Evolutionary conservation across 768 basidiomycete species (phyloP).

Genomic region (Rhizopogon vinicolor): DNA sequence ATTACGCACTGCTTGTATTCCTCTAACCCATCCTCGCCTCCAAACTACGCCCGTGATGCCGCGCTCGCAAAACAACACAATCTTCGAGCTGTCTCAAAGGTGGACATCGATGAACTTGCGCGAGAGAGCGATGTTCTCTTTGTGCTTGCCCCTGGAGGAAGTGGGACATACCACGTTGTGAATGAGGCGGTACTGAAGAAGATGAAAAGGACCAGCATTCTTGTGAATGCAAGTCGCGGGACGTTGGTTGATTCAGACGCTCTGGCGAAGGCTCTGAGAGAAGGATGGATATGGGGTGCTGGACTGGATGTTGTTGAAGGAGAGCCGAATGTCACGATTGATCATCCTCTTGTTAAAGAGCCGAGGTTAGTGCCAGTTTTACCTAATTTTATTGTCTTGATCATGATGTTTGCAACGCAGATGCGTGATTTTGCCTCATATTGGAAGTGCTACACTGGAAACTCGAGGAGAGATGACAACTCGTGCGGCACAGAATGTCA

Average conservation of each 20-base stretch:
- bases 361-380: conserved; percentile 44
- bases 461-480: conserved; percentile 81
- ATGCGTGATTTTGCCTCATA: conserved; percentile 83
- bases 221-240: conserved; percentile 86
- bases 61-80: conserved; percentile 30
- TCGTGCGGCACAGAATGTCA: conserved; percentile 63
- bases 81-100: conserved; percentile 43
- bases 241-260: conserved; percentile 89
- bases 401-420: conserved; percentile 29
- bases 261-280: conserved; percentile 70
- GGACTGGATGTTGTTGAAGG: conserved; percentile 94
- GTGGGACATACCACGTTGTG: conserved; percentile 67
- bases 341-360: conserved; percentile 79
- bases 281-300: conserved; percentile 85
- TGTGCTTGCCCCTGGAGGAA: conserved; percentile 74
- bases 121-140: conserved; percentile 79
- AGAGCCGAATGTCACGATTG: conserved; percentile 68
- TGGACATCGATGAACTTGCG: conserved; percentile 66
- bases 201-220: conserved; percentile 82
- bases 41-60: conserved; percentile 35
- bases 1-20: conserved; percentile 70
- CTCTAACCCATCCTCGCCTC: conserved; percentile 47
- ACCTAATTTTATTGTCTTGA: neutral
- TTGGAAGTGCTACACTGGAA: conserved; percentile 86
- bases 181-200: conserved; percentile 63